phyloP scores from a whole-genome alignment of 805 yeast genomes.

The Wickerhamiella spandovensis region DNA sequence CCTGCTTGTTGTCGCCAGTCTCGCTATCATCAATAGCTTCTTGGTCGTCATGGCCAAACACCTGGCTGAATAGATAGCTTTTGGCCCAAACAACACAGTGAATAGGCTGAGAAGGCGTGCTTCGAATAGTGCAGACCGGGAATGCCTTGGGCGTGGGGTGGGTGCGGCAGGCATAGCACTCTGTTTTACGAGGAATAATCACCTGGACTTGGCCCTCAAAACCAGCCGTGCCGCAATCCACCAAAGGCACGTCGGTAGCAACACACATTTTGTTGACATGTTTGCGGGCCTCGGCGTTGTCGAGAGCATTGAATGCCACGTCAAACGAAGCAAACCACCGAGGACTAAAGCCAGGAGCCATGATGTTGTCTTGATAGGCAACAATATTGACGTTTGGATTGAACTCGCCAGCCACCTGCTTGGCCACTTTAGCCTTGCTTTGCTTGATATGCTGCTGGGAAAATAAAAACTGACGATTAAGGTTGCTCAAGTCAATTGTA shows the following conservation, averaged over 20 bases:
- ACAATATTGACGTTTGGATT: constrained; percentile 51
- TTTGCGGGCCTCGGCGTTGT: constrained; percentile 82
- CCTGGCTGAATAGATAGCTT: constrained; percentile 68
- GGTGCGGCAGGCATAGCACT: constrained; percentile 85
- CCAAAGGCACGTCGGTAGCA: constrained; percentile 56
- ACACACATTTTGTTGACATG: constrained; percentile 78
- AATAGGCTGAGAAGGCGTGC: constrained; percentile 92
- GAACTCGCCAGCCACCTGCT: constrained; percentile 64
- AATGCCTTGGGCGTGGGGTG: constrained; percentile 81
- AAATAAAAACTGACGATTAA: constrained; percentile 87
- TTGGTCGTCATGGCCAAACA: constrained; percentile 47
- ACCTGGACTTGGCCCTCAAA: constrained; percentile 91
- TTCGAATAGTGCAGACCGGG: constrained; percentile 93
- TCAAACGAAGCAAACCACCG: constrained; percentile 68
- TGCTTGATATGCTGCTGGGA: constrained; percentile 80
- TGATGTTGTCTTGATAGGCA: constrained; percentile 79
- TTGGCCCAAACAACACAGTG: constrained; percentile 98
- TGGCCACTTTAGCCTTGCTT: constrained; percentile 77
- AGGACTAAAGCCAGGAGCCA: constrained; percentile 64
- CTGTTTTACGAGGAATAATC: constrained; percentile 65
- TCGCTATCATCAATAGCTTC: constrained; percentile 52
- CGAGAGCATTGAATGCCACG: constrained; percentile 81
- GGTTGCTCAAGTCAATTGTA: constrained; percentile 82
- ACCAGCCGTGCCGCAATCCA: constrained; percentile 95
- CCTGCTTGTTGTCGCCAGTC: constrained; percentile 26